Percentiles rank a stretch among this genome's conserved stretches.
Evolutionary conservation across 1,284 basidiomycete genomes (phyloP).

Genomic region (Cryptococcus jaspeensis): DNA sequence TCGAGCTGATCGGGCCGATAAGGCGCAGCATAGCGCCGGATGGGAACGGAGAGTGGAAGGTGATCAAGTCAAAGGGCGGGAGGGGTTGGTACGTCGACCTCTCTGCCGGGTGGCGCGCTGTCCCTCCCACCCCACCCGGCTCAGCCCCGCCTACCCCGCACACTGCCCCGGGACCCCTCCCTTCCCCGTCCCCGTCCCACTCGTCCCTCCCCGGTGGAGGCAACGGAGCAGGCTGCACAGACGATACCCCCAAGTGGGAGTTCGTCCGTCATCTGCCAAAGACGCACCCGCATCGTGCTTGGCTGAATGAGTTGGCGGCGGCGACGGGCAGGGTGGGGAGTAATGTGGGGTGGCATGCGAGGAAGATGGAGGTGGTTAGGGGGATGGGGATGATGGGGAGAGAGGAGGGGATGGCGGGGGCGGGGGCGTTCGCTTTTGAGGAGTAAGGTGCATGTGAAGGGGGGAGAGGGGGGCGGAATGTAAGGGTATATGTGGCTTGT

Average conservation of each 20-base stretch:
- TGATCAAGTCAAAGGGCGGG: conserved; percentile 84
- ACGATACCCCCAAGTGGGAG: conserved; percentile 11
- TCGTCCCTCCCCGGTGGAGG: background rate
- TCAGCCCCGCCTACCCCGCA: background rate
- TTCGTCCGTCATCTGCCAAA: conserved; percentile 45
- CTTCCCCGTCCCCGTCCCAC: background rate
- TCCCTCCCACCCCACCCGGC: background rate
- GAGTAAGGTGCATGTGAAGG: conserved; percentile 50
- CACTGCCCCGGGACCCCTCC: background rate
- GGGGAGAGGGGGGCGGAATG: background rate
- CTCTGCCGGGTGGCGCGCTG: conserved; percentile 68
- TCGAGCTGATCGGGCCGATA: conserved; percentile 78
- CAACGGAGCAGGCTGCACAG: conserved; percentile 3
- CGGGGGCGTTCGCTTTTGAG: conserved; percentile 85
- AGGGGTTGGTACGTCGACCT: conserved; percentile 94
- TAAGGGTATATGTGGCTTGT: background rate
- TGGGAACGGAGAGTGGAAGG: conserved; percentile 67
- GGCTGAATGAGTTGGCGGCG: conserved; percentile 70
- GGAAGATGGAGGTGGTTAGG: conserved; percentile 95
- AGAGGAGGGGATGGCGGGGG: conserved; percentile 91
- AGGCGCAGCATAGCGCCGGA: conserved; percentile 62
- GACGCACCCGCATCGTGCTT: conserved; percentile 64
- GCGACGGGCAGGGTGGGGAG: conserved; percentile 85
- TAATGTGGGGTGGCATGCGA: conserved; percentile 89
- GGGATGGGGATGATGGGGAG: conserved; percentile 87